A percentile compares a stretch with the other conserved stretches of the same genome.
These are phyloP conservation scores for Russula emetica DNA, from an alignment of 768 basidiomycete genomes.

Conservation along the genomic window DNA sequence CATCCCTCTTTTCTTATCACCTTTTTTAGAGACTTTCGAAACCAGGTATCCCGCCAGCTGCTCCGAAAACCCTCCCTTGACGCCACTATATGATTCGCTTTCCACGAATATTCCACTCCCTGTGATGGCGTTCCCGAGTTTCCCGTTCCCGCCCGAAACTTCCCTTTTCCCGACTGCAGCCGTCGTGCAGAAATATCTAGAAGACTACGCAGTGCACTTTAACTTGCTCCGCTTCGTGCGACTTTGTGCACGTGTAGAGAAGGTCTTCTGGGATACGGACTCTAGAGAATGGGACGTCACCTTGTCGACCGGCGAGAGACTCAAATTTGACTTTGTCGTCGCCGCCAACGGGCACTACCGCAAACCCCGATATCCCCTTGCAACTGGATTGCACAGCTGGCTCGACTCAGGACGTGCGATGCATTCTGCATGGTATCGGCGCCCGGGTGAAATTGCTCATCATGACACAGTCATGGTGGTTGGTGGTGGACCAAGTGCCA, in stretches of 20 bases:
- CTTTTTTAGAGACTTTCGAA: not conserved
- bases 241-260: slow-evolving; percentile 54
- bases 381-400: slow-evolving; percentile 61
- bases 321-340: slow-evolving; percentile 59
- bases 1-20: not conserved
- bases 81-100: slow-evolving; percentile 73
- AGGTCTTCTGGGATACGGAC: slow-evolving; percentile 39
- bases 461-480: slow-evolving; percentile 43
- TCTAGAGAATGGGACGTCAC: slow-evolving; percentile 47
- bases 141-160: slow-evolving; percentile 66
- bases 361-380: slow-evolving; percentile 56
- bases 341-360: slow-evolving; percentile 76
- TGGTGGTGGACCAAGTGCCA: slow-evolving; percentile 58
- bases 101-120: slow-evolving; percentile 82
- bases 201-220: slow-evolving; percentile 60
- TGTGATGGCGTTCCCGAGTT: slow-evolving; percentile 63
- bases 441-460: slow-evolving; percentile 37
- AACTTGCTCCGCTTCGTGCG: slow-evolving; percentile 56
- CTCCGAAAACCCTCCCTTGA: slow-evolving; percentile 49
- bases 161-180: slow-evolving; percentile 62
- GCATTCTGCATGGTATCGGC: slow-evolving; percentile 69
- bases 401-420: slow-evolving; percentile 45
- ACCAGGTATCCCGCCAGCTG: slow-evolving; percentile 53
- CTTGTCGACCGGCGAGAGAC: slow-evolving; percentile 36
- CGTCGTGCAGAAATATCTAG: slow-evolving; percentile 63